Evolutionary conservation across 768 basidiomycete genomes (phyloP), one percentile per base, ranked within the genome.

Genomic region (Suillus fuscotomentosus): DNA sequence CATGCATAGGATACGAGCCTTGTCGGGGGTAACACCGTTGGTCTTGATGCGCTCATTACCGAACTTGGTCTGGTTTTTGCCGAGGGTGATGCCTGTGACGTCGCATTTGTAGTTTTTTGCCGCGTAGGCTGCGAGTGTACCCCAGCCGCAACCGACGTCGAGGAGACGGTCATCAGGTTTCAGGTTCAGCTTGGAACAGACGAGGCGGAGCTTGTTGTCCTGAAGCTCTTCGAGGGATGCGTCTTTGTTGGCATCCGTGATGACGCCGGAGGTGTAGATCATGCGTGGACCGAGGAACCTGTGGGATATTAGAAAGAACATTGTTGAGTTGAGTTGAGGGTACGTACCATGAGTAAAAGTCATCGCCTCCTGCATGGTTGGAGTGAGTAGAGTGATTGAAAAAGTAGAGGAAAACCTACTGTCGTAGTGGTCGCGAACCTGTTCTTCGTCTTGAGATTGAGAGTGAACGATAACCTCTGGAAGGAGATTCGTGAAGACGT

Each of bases 41-140:
- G 85, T 81, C 45, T 81, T 83, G 71, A 99, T 93, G 61, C 97
- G 85, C 11, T 94, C 85, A 68, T 91, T 97, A 47, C 96, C 96
- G 68, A 99, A 99, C 66, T 87, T 86, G 65, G 95, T 88, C 78
- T 99, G 97, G 71, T 98, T 94, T 76, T 88, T 86, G 39, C 84
- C 90, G 38, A 99, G 88, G 1, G 97, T 99, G 65, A 99, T 89
- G 72, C 97, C 97, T 34, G 97, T 99, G 57, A 90, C 94, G 72
- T 98, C 95, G 67, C 93, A 96, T n/a, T 82, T 91, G 74, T 90
- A 99, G 82, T 99, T 99, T 81, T 98, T 99, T 39, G 94, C 91
- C 51, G 97, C 97, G 70, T 95, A 97, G 1, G 97, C 90, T 47
- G 88, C 86, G 62, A 99, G 88, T 0, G 97, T 97, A 34, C 97